These are phyloP conservation scores for Lolium multiflorum DNA, from an alignment of 176 grass and related monocot species.

Conservation along the genomic window DNA sequence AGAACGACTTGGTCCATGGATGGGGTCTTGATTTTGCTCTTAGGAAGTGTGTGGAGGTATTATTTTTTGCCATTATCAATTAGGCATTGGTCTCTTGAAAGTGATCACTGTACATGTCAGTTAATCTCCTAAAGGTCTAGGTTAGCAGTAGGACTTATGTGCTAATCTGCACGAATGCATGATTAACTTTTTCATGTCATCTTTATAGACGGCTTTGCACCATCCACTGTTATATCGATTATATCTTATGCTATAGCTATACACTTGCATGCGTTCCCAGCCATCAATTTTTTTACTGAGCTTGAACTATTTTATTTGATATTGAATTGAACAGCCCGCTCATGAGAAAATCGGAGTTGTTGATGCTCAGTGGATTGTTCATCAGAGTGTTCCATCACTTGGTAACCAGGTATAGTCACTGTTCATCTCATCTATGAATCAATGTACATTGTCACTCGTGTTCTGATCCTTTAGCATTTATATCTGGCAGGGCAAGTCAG, in stretches of 20 bases:
- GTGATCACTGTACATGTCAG: neutral
- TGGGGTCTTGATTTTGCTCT: conserved; percentile 99
- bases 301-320: conserved; percentile 23
- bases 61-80: conserved; percentile 36
- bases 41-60: conserved; percentile 97
- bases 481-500: conserved; percentile 66
- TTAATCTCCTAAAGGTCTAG: conserved; percentile 12
- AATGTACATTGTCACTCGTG: neutral
- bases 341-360: conserved; percentile 99
- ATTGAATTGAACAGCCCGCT: conserved; percentile 74
- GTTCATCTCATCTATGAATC: conserved; percentile 1
- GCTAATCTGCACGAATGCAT: conserved; percentile 22
- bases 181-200: conserved; percentile 3
- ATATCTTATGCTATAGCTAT: neutral
- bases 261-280: neutral
- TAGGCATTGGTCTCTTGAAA: conserved; percentile 9
- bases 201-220: neutral
- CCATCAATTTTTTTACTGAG: conserved; percentile 25
- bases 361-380: conserved; percentile 99
- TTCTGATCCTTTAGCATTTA: conserved; percentile 30
- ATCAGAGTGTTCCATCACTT: conserved; percentile 89
- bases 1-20: conserved; percentile 99
- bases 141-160: neutral
- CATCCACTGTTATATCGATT: neutral
- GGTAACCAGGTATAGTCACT: conserved; percentile 75